Evolutionary conservation across 805 yeast species (phyloP).

Genomic region (Wickerhamomyces ciferrii): DNA sequence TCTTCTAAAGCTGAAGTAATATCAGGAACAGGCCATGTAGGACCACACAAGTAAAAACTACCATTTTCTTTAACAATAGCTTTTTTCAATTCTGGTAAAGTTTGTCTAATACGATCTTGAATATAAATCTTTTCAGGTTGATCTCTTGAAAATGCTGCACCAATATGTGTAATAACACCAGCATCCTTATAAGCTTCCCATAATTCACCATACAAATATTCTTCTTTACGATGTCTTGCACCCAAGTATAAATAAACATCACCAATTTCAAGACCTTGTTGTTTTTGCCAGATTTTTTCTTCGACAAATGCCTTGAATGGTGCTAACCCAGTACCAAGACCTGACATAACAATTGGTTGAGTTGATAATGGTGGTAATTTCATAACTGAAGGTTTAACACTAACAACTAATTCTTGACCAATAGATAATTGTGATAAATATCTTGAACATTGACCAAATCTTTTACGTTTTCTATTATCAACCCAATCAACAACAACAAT

Average conservation of each 20-base stretch:
- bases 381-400: slow-evolving; percentile 97
- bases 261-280: slow-evolving; percentile 87
- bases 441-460: slow-evolving; percentile 94
- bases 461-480: slow-evolving; percentile 75
- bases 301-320: slow-evolving; percentile 97
- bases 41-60: slow-evolving; percentile 94
- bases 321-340: slow-evolving; percentile 96
- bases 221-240: slow-evolving; percentile 92
- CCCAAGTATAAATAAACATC: slow-evolving; percentile 85
- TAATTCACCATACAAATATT: slow-evolving; percentile 91
- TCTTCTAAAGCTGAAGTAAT: slow-evolving; percentile 86
- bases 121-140: slow-evolving; percentile 92
- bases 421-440: slow-evolving; percentile 72
- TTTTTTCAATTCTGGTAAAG: slow-evolving; percentile 63
- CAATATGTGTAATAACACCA: slow-evolving; percentile 87
- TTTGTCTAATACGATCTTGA: slow-evolving; percentile 87
- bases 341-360: slow-evolving; percentile 94
- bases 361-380: slow-evolving; percentile 83
- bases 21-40: slow-evolving; percentile 99
- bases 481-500: slow-evolving; percentile 97
- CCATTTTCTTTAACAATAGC: slow-evolving; percentile 79
- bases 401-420: slow-evolving; percentile 85
- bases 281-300: slow-evolving; percentile 89
- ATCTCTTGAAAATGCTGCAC: slow-evolving; percentile 98
- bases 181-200: slow-evolving; percentile 97